Evolutionary conservation across 306 rosid species (phyloP).

Genomic region (Astragalus glycyphyllos): DNA sequence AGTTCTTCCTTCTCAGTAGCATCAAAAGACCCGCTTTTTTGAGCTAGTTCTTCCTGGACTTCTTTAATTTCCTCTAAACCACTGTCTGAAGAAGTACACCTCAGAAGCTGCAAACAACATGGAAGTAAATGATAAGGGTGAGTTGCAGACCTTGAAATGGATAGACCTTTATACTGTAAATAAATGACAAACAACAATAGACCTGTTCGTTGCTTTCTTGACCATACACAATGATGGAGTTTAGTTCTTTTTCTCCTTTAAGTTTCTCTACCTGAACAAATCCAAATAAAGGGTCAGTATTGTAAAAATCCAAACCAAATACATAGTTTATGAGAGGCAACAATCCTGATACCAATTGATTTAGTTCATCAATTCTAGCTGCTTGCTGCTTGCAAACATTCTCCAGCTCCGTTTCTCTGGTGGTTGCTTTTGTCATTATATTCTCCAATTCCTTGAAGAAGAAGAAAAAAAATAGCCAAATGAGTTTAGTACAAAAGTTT

Average conservation of each 20-base stretch:
- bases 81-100: conserved; percentile 38
- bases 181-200: conserved; percentile 21
- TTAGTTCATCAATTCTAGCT: conserved; percentile 67
- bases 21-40: conserved; percentile 50
- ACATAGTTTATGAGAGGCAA: conserved; percentile 25
- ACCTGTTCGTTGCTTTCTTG: conserved; percentile 58
- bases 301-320: conserved; percentile 14
- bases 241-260: conserved; percentile 53
- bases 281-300: conserved; percentile 29
- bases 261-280: conserved; percentile 62
- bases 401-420: conserved; percentile 69
- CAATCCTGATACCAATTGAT: conserved; percentile 62
- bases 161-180: conserved; percentile 20
- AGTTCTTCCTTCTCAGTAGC: conserved; percentile 85
- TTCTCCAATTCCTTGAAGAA: conserved; percentile 45
- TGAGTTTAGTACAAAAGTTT: conserved; percentile 2
- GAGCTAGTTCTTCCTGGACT: conserved; percentile 60
- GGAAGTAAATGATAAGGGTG: conserved; percentile 33
- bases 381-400: conserved; percentile 74
- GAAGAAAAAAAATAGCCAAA: conserved; percentile 1
- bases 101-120: conserved; percentile 53
- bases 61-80: conserved; percentile 70
- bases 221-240: conserved; percentile 43
- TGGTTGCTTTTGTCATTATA: conserved; percentile 40
- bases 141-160: conserved; percentile 35